Evolutionary conservation across 805 yeast genomes (phyloP), one percentile per base, ranked within the genome.

Genomic region (Saccharomyces eubayanus): DNA sequence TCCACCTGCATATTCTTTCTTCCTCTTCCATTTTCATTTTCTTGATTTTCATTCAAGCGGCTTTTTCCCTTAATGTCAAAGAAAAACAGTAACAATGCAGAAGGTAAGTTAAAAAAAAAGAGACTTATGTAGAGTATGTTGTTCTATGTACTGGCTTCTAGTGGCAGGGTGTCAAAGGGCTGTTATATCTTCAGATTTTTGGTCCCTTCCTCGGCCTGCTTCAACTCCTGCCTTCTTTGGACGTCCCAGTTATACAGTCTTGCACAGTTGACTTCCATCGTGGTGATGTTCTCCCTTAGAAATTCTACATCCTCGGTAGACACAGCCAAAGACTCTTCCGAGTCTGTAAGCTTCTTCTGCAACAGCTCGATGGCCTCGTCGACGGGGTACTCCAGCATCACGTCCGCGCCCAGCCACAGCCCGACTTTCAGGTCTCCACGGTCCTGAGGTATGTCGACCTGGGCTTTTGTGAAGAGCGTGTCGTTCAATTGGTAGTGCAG

Each of bases 401-500:
- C 91, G 62, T 90, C 96, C 0, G 99, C 99, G 10, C 99, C 99
- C n/a, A 94, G 77, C 99, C 99, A 94, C 49, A 94, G 75, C 58
- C 83, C 83, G 1, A 94, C 98, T 29, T 78, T 79, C 48, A 61
- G 48, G 28, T 54, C 58, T 2, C 3, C 43, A 16, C 43, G 43
- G 2, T 53, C 52, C 36, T 83, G 77, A 5, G 81, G 74, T 28
- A 82, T 78, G 43, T 81, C 81, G 31, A 94, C 76, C 40, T 76
- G 77, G 0, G 99, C 99, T 54, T 82, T 82, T 6, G 97, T 87
- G 67, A 82, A 92, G 45, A 94, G 77, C 0, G 99, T 92, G 65
- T 94, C 98, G 70, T 94, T 92, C 64, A 94, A 78, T 70, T 91
- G 97, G 66, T 88, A 94, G 67, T 87, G 86, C n/a, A 90, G 82